phyloP scores from a whole-genome alignment of 2,329 filamentous ascomycete species.

The Raffaelea albimanens region DNA sequence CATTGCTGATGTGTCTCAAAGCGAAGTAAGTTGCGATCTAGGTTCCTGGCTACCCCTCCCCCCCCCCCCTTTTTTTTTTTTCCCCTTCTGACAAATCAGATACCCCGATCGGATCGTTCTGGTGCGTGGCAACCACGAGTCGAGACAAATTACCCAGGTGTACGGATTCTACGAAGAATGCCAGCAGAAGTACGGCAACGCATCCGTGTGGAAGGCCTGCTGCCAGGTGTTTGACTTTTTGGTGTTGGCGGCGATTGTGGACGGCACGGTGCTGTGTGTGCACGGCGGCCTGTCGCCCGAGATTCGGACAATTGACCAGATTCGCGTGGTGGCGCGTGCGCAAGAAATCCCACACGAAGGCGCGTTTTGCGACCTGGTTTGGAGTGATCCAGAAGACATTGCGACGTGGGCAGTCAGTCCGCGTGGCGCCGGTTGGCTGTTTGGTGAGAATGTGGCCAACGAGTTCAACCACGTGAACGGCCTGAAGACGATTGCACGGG shows the following conservation, averaged over 20 bases:
- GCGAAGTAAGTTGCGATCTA: constrained; percentile 40
- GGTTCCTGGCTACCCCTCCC: too few relatives aligned
- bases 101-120: constrained; percentile 93
- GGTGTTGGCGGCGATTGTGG: constrained; percentile 91
- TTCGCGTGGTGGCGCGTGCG: constrained; percentile 95
- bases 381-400: constrained; percentile 95
- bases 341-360: constrained; percentile 98
- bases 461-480: constrained; percentile 97
- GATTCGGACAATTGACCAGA: constrained; percentile 97
- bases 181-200: constrained; percentile 94
- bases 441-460: constrained; percentile 92
- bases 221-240: constrained; percentile 99
- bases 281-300: constrained; percentile 84
- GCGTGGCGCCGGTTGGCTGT: constrained; percentile 92
- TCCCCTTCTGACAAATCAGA: constrained; percentile 40
- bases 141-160: constrained; percentile 94
- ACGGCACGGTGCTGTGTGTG: constrained; percentile 96
- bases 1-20: constrained; percentile 91
- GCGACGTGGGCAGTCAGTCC: constrained; percentile 95
- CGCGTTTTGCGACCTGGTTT: constrained; percentile 95
- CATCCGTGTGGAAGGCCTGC: constrained; percentile 99
- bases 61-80: not conserved
- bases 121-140: constrained; percentile 96
- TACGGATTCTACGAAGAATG: constrained; percentile 99
- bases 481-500: constrained; percentile 88